A percentile compares a stretch with the other conserved stretches of the same genome.
Conservation (phyloP, 208 protist species). For the Hexamita inflata region DNA sequence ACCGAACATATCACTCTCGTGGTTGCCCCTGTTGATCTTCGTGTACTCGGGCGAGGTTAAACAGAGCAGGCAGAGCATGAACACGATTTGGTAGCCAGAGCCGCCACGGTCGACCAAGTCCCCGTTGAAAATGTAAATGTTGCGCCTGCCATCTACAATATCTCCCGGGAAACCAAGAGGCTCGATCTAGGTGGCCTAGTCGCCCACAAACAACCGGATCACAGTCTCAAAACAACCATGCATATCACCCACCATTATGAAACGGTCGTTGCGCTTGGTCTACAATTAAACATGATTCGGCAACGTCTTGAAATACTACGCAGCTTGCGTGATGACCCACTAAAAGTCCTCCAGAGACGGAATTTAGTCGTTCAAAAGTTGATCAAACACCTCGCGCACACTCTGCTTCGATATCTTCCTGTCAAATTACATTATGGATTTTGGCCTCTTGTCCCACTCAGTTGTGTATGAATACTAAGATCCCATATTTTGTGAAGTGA, state of each 20-base stretch:
- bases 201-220: constrained; percentile 11
- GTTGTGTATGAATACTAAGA: constrained; percentile 7
- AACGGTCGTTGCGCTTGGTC: neutral
- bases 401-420: neutral
- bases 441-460: constrained; percentile 20
- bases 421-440: neutral
- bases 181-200: neutral
- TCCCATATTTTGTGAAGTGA: too few species aligned
- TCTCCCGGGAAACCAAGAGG: constrained; percentile 2
- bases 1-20: constrained; percentile 27
- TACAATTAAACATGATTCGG: constrained; percentile 20
- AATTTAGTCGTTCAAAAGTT: constrained; percentile 1
- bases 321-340: neutral
- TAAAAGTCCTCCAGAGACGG: constrained; percentile 1
- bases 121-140: constrained; percentile 28
- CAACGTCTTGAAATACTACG: neutral
- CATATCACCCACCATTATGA: constrained; percentile 19
- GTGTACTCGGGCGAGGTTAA: neutral
- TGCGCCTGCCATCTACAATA: neutral
- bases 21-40: constrained; percentile 21
- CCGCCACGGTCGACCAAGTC: constrained; percentile 27
- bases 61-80: neutral
- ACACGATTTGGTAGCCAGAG: constrained; percentile 21
- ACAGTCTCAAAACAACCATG: constrained; percentile 26
- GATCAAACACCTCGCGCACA: neutral